phyloP scores from a whole-genome alignment of 352 stramenopile genomes.

The Blastocystis sp. region DNA sequence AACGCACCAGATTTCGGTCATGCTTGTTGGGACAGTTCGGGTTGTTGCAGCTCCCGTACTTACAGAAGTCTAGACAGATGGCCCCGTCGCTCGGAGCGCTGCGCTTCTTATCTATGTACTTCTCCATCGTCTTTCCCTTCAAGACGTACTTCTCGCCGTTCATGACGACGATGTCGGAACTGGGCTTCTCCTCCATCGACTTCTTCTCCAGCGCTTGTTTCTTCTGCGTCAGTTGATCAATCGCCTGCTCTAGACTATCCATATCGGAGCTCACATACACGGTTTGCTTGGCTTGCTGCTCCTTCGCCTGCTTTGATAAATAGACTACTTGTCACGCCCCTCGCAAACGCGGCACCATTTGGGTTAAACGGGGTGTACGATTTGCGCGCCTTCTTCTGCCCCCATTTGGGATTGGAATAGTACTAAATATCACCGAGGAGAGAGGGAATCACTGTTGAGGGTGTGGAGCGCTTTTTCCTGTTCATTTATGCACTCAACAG shows the following conservation, averaged over 20 bases:
- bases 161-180: constrained; percentile 23
- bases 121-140: constrained; percentile 59
- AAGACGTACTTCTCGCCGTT: constrained; percentile 62
- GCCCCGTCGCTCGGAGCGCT: background rate
- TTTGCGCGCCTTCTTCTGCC: background rate
- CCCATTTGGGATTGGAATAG: background rate
- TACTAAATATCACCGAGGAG: background rate
- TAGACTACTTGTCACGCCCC: background rate
- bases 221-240: constrained; percentile 31
- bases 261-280: constrained; percentile 26
- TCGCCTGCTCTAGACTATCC: constrained; percentile 32
- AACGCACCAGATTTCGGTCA: constrained; percentile 21
- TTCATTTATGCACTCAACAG: background rate
- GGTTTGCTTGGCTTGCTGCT: background rate
- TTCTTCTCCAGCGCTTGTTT: background rate
- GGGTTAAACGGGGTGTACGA: constrained; percentile 37
- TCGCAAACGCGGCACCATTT: background rate
- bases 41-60: constrained; percentile 25
- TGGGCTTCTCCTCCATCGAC: constrained; percentile 11
- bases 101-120: background rate
- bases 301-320: constrained; percentile 7
- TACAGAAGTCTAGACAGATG: constrained; percentile 53
- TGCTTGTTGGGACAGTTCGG: constrained; percentile 36
- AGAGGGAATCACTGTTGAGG: background rate
- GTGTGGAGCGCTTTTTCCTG: background rate